Evolutionary conservation across 2,329 filamentous ascomycete genomes (phyloP).

Genomic region (Aspergillus spinulosporus): DNA sequence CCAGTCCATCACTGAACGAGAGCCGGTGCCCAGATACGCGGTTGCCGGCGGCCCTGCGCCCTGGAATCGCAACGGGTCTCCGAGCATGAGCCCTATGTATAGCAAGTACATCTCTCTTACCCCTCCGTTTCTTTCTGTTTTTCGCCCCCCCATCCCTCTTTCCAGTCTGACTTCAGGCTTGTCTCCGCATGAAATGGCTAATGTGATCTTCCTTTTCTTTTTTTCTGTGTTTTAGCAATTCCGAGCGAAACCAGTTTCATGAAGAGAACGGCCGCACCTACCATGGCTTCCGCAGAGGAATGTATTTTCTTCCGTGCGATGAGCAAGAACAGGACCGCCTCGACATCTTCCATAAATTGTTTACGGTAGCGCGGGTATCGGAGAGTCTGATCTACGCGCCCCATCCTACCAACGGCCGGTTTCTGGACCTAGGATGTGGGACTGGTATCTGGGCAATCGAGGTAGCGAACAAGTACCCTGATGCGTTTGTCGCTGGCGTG

Average conservation of each 20-base stretch:
- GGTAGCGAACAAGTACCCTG: conserved; percentile 68
- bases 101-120: conserved; percentile 26
- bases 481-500: conserved; percentile 61
- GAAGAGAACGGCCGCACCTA: conserved; percentile 71
- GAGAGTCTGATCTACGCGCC: conserved; percentile 47
- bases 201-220: conserved; percentile 12
- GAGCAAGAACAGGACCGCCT: conserved; percentile 74
- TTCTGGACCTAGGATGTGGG: conserved; percentile 73
- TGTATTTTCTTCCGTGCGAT: conserved; percentile 77
- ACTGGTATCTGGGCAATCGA: conserved; percentile 92
- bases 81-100: conserved; percentile 19
- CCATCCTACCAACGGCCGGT: conserved; percentile 46
- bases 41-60: conserved; percentile 18
- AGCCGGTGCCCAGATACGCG: conserved; percentile 26
- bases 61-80: conserved; percentile 35
- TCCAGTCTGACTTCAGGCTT: neutral
- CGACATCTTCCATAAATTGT: conserved; percentile 79
- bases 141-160: neutral
- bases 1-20: conserved; percentile 35
- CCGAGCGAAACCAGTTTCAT: conserved; percentile 45
- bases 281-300: conserved; percentile 65
- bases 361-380: conserved; percentile 61
- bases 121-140: conserved; percentile 2
- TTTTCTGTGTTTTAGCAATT: conserved; percentile 28
- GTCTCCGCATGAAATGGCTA: conserved; percentile 19